Base-by-base conservation (phyloP, 2,329 filamentous ascomycete genomes). In the Alternaria ethzedia region DNA sequence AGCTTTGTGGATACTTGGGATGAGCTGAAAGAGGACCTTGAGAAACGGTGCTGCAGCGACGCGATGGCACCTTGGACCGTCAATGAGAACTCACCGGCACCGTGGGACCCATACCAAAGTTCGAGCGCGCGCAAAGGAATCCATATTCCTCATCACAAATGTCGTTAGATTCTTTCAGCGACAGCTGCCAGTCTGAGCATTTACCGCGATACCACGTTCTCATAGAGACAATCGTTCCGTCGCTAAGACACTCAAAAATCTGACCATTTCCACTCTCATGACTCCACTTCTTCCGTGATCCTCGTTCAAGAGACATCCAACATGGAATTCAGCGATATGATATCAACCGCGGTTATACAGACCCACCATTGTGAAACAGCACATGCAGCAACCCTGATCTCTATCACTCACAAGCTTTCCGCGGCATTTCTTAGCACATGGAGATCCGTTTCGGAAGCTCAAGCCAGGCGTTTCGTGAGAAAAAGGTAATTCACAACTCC, bases 381-480 rank as follows among this genome's bases (percentile, higher is more conserved):
- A 25, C 28, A 52, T 20, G 49, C 49, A 21, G 32, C 49, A 41
- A 52, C 30, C 49, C 30, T 41, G 20, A 52, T 23, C 28, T 36
- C 28, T n/a, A 52, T 36, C 49, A 52, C 32, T 28, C 49, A 52
- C 30, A 52, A 52, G 49, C 49, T 52, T 52, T 52, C 49, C 49
- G 30, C 49, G 49, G 49, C 49, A 52, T 52, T 41, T 52, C 49
- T 52, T 52, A 41, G 49, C 49, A 41, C 30, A 25, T n/a, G 28
- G 5, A 52, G 30, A 36, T 36, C 49, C 28, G 49, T 52, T 52
- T 52, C 30, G 28, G 28, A 52, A 36, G 30, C 49, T 52, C 30
- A 41, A 52, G 20, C 30, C 49, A 41, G 32, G 49, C 30, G 49
- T 52, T 52, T 52, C 49, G 49, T 32, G 49, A 41, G 20, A 21